A percentile compares a stretch with the other conserved stretches of the same genome.
Conservation (phyloP, 805 yeast genomes). For the Komagataella mondaviorum region DNA sequence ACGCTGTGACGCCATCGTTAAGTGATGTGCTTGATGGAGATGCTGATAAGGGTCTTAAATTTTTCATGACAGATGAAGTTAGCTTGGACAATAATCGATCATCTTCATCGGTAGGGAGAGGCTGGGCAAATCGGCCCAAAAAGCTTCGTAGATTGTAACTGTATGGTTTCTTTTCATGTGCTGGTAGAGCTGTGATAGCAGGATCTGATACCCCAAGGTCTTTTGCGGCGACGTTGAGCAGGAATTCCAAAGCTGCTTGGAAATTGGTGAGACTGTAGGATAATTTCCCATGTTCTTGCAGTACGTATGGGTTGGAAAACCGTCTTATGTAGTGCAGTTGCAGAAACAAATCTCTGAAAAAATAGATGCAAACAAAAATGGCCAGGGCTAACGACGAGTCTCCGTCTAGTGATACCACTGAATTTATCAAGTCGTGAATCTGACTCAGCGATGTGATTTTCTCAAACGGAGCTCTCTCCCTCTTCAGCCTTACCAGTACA, state of each 20-base stretch:
- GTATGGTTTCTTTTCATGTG: slow-evolving; percentile 9
- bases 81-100: slow-evolving; percentile 1
- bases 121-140: slow-evolving; percentile 1
- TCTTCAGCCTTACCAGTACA: slow-evolving; percentile 16
- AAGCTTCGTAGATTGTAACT: slow-evolving; percentile 2
- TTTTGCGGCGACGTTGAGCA: slow-evolving; percentile 17
- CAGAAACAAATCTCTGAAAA: slow-evolving; percentile 12
- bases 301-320: slow-evolving; percentile 14
- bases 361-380: neutral
- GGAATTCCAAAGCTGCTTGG: slow-evolving; percentile 21
- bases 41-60: neutral
- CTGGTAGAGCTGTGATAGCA: neutral
- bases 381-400: neutral
- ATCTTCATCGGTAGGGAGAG: neutral
- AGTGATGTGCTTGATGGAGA: neutral
- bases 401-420: slow-evolving; percentile 10
- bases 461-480: slow-evolving; percentile 19
- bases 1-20: neutral
- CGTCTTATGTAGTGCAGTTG: slow-evolving; percentile 20
- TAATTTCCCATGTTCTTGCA: slow-evolving; percentile 18
- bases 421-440: slow-evolving; percentile 16
- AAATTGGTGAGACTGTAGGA: slow-evolving; percentile 20
- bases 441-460: slow-evolving; percentile 17
- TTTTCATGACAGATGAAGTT: neutral
- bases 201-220: slow-evolving; percentile 8